Evolutionary conservation across 495 filamentous ascomycete genomes (phyloP).

Genomic region (Xylaria castorea): DNA sequence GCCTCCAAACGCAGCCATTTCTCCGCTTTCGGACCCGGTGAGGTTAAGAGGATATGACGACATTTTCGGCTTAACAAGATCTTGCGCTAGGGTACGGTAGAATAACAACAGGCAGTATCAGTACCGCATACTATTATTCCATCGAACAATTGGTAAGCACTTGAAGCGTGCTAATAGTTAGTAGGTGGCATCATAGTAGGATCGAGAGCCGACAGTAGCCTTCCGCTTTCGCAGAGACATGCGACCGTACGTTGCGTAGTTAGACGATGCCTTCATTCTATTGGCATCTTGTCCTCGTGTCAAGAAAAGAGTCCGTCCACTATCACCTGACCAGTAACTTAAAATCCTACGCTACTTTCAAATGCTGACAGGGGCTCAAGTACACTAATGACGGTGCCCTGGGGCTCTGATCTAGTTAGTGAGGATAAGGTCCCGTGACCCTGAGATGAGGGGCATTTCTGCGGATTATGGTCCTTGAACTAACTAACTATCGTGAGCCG

Average conservation of each 20-base stretch:
- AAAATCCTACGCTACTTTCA: neutral
- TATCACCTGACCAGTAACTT: conserved; percentile 1
- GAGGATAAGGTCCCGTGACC: conserved; percentile 7
- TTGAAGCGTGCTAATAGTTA: neutral
- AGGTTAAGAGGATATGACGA: conserved; percentile 14
- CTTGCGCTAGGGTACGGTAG: neutral
- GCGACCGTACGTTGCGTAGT: neutral
- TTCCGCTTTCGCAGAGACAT: conserved; percentile 8
- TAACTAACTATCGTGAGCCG: neutral
- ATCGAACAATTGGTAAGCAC: neutral
- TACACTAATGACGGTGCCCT: neutral
- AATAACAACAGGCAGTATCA: neutral
- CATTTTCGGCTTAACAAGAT: neutral
- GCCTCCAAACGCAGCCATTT: neutral
- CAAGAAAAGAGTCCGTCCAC: neutral
- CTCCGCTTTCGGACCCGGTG: conserved; percentile 8
- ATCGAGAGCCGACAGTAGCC: conserved; percentile 20
- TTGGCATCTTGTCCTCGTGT: neutral
- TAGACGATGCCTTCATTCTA: neutral
- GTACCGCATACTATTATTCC: neutral
- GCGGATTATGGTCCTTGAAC: neutral
- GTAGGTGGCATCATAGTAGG: neutral
- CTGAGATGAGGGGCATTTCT: neutral
- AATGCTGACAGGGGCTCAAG: neutral
- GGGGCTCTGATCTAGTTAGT: neutral